Conservation (phyloP, 2,329 filamentous ascomycete genomes). For the Claviceps sorghi region DNA sequence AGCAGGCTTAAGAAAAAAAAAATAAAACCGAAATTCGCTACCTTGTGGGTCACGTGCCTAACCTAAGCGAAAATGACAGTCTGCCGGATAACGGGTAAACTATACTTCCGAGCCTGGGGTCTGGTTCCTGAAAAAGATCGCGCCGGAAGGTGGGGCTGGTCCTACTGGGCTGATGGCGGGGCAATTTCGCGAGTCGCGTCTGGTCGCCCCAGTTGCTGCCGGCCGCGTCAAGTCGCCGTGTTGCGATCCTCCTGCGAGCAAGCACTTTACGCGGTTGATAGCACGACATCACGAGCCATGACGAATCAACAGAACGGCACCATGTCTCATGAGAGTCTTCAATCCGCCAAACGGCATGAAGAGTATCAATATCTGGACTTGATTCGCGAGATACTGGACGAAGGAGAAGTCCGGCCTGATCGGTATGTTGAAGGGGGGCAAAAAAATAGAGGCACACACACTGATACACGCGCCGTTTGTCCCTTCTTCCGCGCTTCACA, state of each 20-base stretch:
- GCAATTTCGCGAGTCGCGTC: slow-evolving; percentile 4
- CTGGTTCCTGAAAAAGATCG: background rate
- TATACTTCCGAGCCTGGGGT: background rate
- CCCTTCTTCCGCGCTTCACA: background rate
- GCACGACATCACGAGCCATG: background rate
- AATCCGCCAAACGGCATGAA: slow-evolving; percentile 41
- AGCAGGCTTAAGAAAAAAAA: background rate
- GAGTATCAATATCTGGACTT: slow-evolving; percentile 90
- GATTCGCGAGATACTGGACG: slow-evolving; percentile 66
- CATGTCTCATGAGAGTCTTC: background rate
- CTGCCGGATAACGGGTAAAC: background rate
- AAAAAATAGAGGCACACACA: background rate
- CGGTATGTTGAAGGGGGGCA: slow-evolving; percentile 32
- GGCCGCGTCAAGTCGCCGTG: background rate
- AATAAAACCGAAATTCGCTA: background rate
- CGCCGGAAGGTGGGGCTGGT: background rate
- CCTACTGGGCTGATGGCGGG: background rate
- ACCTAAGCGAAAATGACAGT: slow-evolving; percentile 8
- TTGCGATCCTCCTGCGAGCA: background rate
- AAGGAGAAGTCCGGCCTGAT: slow-evolving; percentile 81
- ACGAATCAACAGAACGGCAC: slow-evolving; percentile 1
- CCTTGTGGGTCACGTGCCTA: slow-evolving; percentile 16
- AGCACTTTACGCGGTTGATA: slow-evolving; percentile 1
- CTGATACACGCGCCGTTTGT: background rate
- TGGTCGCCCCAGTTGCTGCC: background rate